phyloP scores from a whole-genome alignment of 2,329 filamentous ascomycete genomes.

The Simplicillium aogashimaense region DNA sequence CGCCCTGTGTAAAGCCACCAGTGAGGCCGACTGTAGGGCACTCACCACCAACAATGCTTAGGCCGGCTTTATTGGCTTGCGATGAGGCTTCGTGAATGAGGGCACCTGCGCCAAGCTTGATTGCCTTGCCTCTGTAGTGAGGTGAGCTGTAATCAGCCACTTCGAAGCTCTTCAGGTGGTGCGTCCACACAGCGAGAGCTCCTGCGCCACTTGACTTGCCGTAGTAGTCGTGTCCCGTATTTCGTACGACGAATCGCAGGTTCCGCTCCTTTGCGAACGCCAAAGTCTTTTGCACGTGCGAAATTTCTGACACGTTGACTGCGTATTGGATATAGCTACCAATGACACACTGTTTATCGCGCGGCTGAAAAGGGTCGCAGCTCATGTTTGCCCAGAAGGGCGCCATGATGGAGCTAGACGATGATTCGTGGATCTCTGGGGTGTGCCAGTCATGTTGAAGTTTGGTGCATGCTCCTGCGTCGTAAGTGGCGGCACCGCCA shows the following conservation, averaged over 20 bases:
- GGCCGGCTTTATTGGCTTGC: constrained; percentile 22
- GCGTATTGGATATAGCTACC: constrained; percentile 30
- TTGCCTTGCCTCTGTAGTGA: constrained; percentile 34
- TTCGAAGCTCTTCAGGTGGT: constrained; percentile 30
- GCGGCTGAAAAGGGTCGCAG: constrained; percentile 21
- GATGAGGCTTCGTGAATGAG: constrained; percentile 30
- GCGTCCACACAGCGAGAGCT: constrained; percentile 35
- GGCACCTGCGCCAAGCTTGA: constrained; percentile 40
- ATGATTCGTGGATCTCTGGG: background rate
- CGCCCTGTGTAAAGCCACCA: constrained; percentile 47
- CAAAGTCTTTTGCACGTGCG: constrained; percentile 13
- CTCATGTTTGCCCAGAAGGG: background rate
- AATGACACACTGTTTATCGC: constrained; percentile 26
- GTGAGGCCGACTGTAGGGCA: constrained; percentile 40
- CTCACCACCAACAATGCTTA: constrained; percentile 33
- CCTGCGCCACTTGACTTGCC: constrained; percentile 44
- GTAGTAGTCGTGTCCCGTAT: constrained; percentile 40
- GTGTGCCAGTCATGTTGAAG: constrained; percentile 31
- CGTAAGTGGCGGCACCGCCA: constrained; percentile 26
- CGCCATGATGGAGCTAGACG: background rate
- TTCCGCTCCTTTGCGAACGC: constrained; percentile 27
- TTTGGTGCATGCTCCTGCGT: constrained; percentile 30
- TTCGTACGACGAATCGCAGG: constrained; percentile 35
- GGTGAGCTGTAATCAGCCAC: constrained; percentile 16
- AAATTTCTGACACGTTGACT: constrained; percentile 19